phyloP scores from a whole-genome alignment of 1,284 basidiomycete species.

The Ganoderma sp. region DNA sequence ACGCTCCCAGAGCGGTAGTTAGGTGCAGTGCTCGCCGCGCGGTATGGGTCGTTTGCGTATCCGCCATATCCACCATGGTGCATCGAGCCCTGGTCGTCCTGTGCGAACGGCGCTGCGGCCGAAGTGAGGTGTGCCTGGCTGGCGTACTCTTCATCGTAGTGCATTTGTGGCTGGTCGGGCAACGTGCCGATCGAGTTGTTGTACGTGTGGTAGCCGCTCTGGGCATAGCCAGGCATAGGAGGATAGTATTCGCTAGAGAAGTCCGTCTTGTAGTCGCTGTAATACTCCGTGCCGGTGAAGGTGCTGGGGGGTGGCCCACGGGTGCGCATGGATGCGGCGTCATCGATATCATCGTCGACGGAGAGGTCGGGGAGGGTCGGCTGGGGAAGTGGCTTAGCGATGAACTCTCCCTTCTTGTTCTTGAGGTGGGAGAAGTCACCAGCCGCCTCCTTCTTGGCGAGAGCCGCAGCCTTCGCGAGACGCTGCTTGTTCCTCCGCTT shows the following conservation, averaged over 20 bases:
- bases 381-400: slow-evolving; percentile 86
- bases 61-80: slow-evolving; percentile 25
- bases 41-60: slow-evolving; percentile 31
- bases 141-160: slow-evolving; percentile 69
- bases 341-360: slow-evolving; percentile 78
- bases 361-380: slow-evolving; percentile 94
- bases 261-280: slow-evolving; percentile 56
- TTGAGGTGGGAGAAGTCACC: slow-evolving; percentile 91
- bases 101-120: slow-evolving; percentile 60
- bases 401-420: slow-evolving; percentile 90
- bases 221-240: slow-evolving; percentile 63
- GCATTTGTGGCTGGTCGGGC: slow-evolving; percentile 53
- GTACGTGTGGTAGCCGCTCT: slow-evolving; percentile 53
- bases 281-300: slow-evolving; percentile 55
- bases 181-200: slow-evolving; percentile 62
- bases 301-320: slow-evolving; percentile 60
- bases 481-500: slow-evolving; percentile 91
- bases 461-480: slow-evolving; percentile 78
- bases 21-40: slow-evolving; percentile 25
- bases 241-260: slow-evolving; percentile 54
- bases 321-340: slow-evolving; percentile 63
- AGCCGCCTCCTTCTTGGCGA: slow-evolving; percentile 89
- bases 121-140: slow-evolving; percentile 62
- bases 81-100: slow-evolving; percentile 34
- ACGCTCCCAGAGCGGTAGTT: slow-evolving; percentile 27